Evolutionary conservation across 2,329 filamentous ascomycete genomes (phyloP).

Genomic region (Proliferodiscus dingleyae): DNA sequence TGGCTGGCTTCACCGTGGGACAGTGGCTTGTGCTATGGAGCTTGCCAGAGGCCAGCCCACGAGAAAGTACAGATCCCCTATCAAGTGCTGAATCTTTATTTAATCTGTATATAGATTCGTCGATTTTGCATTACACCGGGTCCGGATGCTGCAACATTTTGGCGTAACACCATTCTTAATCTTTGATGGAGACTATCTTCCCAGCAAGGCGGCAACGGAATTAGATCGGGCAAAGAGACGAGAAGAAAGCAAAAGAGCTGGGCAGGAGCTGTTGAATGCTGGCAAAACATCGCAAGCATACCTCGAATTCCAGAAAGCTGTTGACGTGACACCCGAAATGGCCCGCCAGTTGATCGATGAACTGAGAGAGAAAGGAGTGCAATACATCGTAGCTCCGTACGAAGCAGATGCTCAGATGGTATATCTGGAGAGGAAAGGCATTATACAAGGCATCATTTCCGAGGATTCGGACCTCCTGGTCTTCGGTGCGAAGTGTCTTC

Average conservation of each 20-base stretch:
- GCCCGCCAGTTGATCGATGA: constrained; percentile 87
- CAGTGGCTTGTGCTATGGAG: constrained; percentile 84
- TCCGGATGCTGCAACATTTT: constrained; percentile 91
- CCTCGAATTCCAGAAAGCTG: constrained; percentile 85
- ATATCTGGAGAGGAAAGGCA: constrained; percentile 81
- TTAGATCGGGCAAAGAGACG: constrained; percentile 68
- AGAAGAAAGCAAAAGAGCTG: constrained; percentile 69
- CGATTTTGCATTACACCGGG: constrained; percentile 82
- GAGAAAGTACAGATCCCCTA: constrained; percentile 59
- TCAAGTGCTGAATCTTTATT: not conserved
- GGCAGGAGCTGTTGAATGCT: constrained; percentile 73
- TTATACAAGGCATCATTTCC: constrained; percentile 83
- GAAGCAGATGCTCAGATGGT: constrained; percentile 97
- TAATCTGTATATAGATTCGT: constrained; percentile 59
- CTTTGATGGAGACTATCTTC: constrained; percentile 92
- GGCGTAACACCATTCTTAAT: constrained; percentile 92
- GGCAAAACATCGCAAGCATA: constrained; percentile 79
- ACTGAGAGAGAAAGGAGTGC: constrained; percentile 71
- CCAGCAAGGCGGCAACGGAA: constrained; percentile 89
- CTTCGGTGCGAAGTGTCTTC: constrained; percentile 82
- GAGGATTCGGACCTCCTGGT: constrained; percentile 96
- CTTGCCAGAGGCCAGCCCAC: constrained; percentile 85
- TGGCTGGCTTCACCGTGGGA: constrained; percentile 95
- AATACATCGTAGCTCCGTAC: constrained; percentile 92
- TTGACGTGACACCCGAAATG: constrained; percentile 96